phyloP scores from a whole-genome alignment of 208 protist genomes.

The Herpetomonas tarakana region DNA sequence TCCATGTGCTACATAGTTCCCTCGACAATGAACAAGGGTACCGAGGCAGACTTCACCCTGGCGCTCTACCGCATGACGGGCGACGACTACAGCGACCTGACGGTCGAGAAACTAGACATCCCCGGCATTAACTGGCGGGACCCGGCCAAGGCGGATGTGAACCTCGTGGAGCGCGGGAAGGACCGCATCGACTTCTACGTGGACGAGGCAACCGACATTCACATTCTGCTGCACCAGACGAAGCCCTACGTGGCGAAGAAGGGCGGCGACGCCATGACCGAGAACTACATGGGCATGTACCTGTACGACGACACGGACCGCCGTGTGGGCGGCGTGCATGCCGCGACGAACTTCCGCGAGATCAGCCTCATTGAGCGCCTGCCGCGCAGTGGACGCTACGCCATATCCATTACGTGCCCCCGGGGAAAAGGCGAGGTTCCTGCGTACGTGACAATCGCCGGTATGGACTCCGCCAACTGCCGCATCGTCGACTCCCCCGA shows the following conservation, averaged over 20 bases:
- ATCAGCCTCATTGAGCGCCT: conserved; percentile 64
- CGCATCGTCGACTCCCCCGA: conserved; percentile 63
- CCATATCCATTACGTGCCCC: conserved; percentile 67
- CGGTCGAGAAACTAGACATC: conserved; percentile 34
- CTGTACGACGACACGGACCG: conserved; percentile 67
- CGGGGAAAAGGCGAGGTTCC: conserved; percentile 54
- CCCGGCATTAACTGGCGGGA: conserved; percentile 37
- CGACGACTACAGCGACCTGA: conserved; percentile 36
- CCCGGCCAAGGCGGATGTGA: conserved; percentile 28
- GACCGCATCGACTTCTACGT: conserved; percentile 80
- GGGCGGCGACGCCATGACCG: conserved; percentile 65
- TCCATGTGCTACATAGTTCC: conserved; percentile 75
- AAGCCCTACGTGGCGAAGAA: conserved; percentile 38
- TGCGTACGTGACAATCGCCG: conserved; percentile 42
- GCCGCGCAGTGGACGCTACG: conserved; percentile 53
- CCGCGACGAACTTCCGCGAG: conserved; percentile 84
- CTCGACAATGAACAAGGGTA: conserved; percentile 53
- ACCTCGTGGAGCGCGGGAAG: conserved; percentile 42
- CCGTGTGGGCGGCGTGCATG: conserved; percentile 53
- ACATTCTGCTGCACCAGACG: conserved; percentile 68
- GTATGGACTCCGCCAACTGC: conserved; percentile 29
- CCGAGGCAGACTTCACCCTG: conserved; percentile 40
- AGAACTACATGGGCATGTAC: conserved; percentile 83
- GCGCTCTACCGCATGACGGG: conserved; percentile 42
- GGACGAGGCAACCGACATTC: conserved; percentile 56